A percentile compares a stretch with the other conserved stretches of the same genome.
phyloP scores from a whole-genome alignment of 202 grass and related monocot species.

The Dendrocalamus latiflorus region DNA sequence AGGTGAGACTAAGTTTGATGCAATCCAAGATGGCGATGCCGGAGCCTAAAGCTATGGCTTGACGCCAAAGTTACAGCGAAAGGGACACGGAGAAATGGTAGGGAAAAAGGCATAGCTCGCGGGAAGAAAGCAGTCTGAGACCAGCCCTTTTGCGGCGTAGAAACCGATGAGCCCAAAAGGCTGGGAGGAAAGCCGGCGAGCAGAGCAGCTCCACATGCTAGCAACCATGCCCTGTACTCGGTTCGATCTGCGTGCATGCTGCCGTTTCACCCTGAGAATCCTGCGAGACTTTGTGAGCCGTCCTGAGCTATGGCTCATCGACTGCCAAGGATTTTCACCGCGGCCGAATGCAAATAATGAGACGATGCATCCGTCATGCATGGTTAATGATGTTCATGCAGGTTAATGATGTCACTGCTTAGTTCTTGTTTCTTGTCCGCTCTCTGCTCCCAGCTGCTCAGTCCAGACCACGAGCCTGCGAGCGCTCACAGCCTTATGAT shows the following conservation, averaged over 20 bases:
- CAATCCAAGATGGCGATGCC: background rate
- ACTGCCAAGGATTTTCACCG: background rate
- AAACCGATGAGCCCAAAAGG: background rate
- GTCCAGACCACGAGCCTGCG: background rate
- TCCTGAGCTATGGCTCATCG: background rate
- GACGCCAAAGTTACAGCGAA: background rate
- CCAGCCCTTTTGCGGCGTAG: background rate
- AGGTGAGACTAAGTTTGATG: background rate
- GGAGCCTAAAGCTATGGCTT: background rate
- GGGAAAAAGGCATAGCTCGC: no score
- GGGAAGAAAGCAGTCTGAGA: background rate
- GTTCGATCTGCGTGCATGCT: no score
- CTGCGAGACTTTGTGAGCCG: background rate
- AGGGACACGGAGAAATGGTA: background rate
- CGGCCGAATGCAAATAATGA: background rate
- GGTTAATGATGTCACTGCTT: slow-evolving; percentile 19
- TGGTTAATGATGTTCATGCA: background rate
- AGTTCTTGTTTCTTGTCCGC: slow-evolving; percentile 14
- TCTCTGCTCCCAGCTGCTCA: background rate
- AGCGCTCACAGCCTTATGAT: no score
- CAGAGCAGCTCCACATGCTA: background rate
- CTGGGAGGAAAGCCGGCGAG: background rate
- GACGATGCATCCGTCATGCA: background rate
- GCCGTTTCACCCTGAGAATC: no score
- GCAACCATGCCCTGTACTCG: background rate